Evolutionary conservation across 257 asterid species (phyloP), one percentile per base, ranked within the genome.

Genomic region (Striga asiatica): DNA sequence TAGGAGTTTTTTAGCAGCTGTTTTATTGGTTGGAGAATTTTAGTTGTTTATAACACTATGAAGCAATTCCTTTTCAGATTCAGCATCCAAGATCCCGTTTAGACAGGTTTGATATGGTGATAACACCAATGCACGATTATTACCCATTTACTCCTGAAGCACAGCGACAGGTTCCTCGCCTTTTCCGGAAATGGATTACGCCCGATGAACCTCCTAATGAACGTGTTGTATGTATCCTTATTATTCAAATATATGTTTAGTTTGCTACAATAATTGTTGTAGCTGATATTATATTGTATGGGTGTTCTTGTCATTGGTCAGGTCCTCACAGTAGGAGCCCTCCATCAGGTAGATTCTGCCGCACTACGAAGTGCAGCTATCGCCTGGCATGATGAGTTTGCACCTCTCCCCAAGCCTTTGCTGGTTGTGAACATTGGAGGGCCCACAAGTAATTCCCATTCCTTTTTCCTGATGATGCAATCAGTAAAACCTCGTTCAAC

Each of bases 301-400:
- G 8, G 27, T 49, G 42, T 57, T 62, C 16, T 42, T 54, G 31
- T 61, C 45, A 49, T 57, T 62, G 53, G 45, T 39, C 73, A 91
- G 98, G 86, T 87, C 62, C 97, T 87, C 13, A 91, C 97, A 0
- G 72, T 75, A 6, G 98, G 98, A 69, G 94, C 98, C 24, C 97
- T 91, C 74, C 97, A 87, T 68, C 98, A 84, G 72, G 66, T 87
- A 67, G 97, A 91, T 77, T 70, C 91, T 50, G 47, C 95, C 59
- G 72, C 80, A 13, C 94, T 91, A 38, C 89, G 96, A 29, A 68
- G 74, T 70, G 89, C 94, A 21, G 97, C 98, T 55, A 76, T 52
- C 67, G 56, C 85, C 54, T 91, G 98, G 98, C 95, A 87, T 43
- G 76, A 84, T 49, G 94, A 78, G 74, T 84, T 91, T 58, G 94